Conservation (phyloP, 2,329 filamentous ascomycete genomes). For the Aspergillus sp. region DNA sequence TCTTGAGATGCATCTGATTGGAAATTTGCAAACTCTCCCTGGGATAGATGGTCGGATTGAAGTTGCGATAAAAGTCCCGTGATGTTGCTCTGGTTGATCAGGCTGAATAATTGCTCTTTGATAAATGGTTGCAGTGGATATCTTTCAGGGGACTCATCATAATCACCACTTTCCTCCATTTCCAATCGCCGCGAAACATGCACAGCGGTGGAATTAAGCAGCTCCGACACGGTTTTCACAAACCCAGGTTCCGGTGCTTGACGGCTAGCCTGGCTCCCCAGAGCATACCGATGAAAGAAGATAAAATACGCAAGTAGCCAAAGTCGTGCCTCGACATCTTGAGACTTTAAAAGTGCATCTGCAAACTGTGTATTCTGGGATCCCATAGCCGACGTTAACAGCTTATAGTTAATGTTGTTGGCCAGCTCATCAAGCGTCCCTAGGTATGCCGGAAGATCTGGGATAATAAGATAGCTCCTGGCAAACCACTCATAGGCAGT, state of each 20-base stretch:
- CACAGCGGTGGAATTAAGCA: slow-evolving; percentile 54
- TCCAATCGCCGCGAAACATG: slow-evolving; percentile 51
- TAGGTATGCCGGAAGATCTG: slow-evolving; percentile 33
- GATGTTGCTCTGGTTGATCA: slow-evolving; percentile 73
- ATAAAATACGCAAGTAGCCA: slow-evolving; percentile 59
- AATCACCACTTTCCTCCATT: slow-evolving; percentile 25
- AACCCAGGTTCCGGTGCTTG: slow-evolving; percentile 50
- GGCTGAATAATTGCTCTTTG: slow-evolving; percentile 59
- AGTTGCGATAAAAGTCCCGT: slow-evolving; percentile 53
- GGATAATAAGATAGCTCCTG: slow-evolving; percentile 42
- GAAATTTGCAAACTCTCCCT: slow-evolving; percentile 15
- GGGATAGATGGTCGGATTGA: slow-evolving; percentile 20
- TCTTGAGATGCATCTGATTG: slow-evolving; percentile 47
- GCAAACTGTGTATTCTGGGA: slow-evolving; percentile 21
- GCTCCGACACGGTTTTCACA: slow-evolving; percentile 50
- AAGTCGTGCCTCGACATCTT: slow-evolving; percentile 40
- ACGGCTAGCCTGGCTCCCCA: slow-evolving; percentile 30
- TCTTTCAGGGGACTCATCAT: slow-evolving; percentile 22
- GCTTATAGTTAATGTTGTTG: slow-evolving; percentile 47
- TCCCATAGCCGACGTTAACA: slow-evolving; percentile 37
- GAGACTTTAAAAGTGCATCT: slow-evolving; percentile 22
- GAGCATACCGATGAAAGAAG: slow-evolving; percentile 50
- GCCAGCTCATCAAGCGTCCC: slow-evolving; percentile 40
- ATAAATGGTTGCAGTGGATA: slow-evolving; percentile 50
- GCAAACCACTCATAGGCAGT: slow-evolving; percentile 43